phyloP scores from a whole-genome alignment of 2,329 filamentous ascomycete species.

The Claviceps paspali region DNA sequence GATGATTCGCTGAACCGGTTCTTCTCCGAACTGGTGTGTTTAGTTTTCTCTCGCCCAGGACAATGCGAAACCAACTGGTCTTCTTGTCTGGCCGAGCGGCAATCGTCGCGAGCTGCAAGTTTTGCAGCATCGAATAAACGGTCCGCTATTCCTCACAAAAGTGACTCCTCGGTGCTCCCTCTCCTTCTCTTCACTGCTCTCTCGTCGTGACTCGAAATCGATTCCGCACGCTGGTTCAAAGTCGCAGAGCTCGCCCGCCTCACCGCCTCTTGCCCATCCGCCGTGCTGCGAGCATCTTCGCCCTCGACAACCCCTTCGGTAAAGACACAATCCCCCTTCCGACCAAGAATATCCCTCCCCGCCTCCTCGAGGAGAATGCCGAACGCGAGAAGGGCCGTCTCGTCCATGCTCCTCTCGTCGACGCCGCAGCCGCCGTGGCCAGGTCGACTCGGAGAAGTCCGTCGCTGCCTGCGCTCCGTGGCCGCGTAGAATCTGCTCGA shows the following conservation, averaged over 20 bases:
- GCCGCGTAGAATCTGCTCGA: constrained; percentile 48
- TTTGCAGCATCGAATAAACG: no score
- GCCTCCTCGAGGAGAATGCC: constrained; percentile 64
- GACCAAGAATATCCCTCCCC: constrained; percentile 42
- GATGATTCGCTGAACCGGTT: no score
- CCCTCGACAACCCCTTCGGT: constrained; percentile 33
- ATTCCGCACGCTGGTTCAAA: constrained; percentile 11
- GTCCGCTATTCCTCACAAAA: neutral
- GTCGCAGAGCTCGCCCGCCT: constrained; percentile 8
- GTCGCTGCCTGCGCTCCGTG: constrained; percentile 13
- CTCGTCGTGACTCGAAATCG: constrained; percentile 9
- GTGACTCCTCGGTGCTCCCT: constrained; percentile 3
- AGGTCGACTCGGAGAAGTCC: constrained; percentile 3
- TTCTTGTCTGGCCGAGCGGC: no score
- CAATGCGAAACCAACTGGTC: no score
- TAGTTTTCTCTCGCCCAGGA: no score
- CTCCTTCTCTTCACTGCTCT: constrained; percentile 18
- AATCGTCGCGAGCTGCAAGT: no score
- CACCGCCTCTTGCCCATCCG: constrained; percentile 4
- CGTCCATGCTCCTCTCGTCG: constrained; percentile 53
- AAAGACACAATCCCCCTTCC: constrained; percentile 55
- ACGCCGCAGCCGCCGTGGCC: constrained; percentile 15
- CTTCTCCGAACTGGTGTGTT: no score
- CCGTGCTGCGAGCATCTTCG: neutral
- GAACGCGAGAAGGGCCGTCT: constrained; percentile 61